Percentiles rank a stretch among this genome's conserved stretches.
phyloP scores from a whole-genome alignment of 345 rosid genomes.

The Dovyalis caffra region DNA sequence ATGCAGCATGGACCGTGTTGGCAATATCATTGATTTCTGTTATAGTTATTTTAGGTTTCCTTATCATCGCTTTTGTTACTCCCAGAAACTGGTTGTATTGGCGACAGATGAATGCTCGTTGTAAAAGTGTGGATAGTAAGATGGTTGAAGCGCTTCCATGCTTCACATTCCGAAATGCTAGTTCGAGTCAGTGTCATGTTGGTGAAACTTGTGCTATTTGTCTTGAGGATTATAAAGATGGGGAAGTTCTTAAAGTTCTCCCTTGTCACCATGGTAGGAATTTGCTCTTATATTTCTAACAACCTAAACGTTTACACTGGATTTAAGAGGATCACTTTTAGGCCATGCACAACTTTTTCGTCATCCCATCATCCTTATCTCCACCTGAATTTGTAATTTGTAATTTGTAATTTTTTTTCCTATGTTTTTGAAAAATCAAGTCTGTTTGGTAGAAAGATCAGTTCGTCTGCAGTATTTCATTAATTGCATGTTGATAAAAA shows the following conservation, averaged over 20 bases:
- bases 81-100: constrained; percentile 51
- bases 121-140: constrained; percentile 35
- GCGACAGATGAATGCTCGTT: constrained; percentile 27
- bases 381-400: no score
- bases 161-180: constrained; percentile 39
- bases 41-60: constrained; percentile 40
- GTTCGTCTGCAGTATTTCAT: background rate
- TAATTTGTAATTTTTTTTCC: no score
- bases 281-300: background rate
- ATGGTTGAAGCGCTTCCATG: constrained; percentile 54
- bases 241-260: constrained; percentile 60
- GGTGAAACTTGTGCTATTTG: constrained; percentile 72
- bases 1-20: constrained; percentile 58
- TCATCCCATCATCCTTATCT: background rate
- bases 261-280: constrained; percentile 71
- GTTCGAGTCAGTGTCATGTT: constrained; percentile 21
- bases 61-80: constrained; percentile 40
- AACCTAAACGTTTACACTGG: background rate
- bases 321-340: background rate
- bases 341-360: background rate
- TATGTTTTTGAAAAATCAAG: background rate
- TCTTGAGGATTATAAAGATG: constrained; percentile 70
- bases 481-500: background rate
- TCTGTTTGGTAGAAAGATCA: background rate
- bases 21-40: constrained; percentile 57